Percentiles rank a stretch among this genome's conserved stretches.
Evolutionary conservation across 345 rosid species (phyloP).

Genomic region (Euphorbia lathyris): DNA sequence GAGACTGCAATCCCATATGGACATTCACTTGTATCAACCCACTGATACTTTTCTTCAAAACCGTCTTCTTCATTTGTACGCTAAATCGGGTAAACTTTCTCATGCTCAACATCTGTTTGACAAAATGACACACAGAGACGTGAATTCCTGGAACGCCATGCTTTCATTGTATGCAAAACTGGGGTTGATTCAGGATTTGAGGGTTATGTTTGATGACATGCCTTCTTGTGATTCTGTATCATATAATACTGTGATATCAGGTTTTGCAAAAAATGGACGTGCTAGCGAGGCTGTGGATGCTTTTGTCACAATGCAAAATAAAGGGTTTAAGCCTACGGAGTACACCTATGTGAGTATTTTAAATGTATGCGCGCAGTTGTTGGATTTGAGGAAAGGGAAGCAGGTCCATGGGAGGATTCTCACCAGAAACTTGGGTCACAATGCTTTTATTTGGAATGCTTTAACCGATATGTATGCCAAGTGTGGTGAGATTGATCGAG

Average conservation of each 20-base stretch:
- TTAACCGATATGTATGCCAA: constrained; percentile 55
- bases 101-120: constrained; percentile 50
- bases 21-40: constrained; percentile 35
- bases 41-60: constrained; percentile 43
- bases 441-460: constrained; percentile 51
- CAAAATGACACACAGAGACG: constrained; percentile 44
- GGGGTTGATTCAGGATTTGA: constrained; percentile 37
- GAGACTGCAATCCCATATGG: constrained; percentile 53
- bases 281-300: constrained; percentile 35
- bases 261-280: constrained; percentile 36
- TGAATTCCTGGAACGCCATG: constrained; percentile 60
- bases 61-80: constrained; percentile 50
- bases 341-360: constrained; percentile 49
- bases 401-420: constrained; percentile 55
- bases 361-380: constrained; percentile 46
- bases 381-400: constrained; percentile 46
- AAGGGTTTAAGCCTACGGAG: constrained; percentile 40
- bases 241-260: constrained; percentile 47
- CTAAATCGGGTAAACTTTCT: constrained; percentile 28
- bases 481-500: constrained; percentile 46
- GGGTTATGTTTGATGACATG: constrained; percentile 40
- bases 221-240: constrained; percentile 48
- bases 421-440: constrained; percentile 23
- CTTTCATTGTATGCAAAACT: constrained; percentile 43
- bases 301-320: constrained; percentile 37